phyloP scores from a whole-genome alignment of 2,329 filamentous ascomycete species.

The Dactylonectria estremocensis region DNA sequence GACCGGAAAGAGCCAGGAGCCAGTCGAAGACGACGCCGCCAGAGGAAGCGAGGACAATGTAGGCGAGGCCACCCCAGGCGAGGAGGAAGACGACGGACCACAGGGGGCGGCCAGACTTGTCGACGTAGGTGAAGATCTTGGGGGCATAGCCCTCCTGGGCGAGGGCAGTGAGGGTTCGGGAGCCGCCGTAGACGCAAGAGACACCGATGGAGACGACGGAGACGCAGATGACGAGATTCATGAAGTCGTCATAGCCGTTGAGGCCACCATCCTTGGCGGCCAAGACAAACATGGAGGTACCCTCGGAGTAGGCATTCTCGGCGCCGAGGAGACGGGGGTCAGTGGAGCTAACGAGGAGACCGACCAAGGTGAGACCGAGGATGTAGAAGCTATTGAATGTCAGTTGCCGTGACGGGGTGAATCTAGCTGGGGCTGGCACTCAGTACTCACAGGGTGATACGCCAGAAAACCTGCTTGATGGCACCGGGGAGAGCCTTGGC shows the following conservation, averaged over 20 bases:
- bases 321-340: conserved; percentile 60
- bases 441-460: conserved; percentile 62
- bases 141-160: conserved; percentile 71
- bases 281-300: conserved; percentile 67
- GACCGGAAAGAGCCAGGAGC: conserved; percentile 75
- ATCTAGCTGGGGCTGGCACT: conserved; percentile 27
- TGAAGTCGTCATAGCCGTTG: conserved; percentile 63
- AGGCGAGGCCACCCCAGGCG: conserved; percentile 64
- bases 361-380: conserved; percentile 64
- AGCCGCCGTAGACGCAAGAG: conserved; percentile 69
- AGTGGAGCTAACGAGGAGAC: conserved; percentile 60
- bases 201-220: conserved; percentile 70
- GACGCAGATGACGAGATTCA: conserved; percentile 69
- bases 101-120: conserved; percentile 67
- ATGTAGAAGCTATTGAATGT: conserved; percentile 58
- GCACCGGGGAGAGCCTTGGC: conserved; percentile 82
- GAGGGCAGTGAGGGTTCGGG: conserved; percentile 69
- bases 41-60: conserved; percentile 60
- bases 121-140: conserved; percentile 67
- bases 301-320: conserved; percentile 46
- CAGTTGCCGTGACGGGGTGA: conserved; percentile 30
- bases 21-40: conserved; percentile 73
- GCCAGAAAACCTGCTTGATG: conserved; percentile 80
- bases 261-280: conserved; percentile 65
- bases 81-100: conserved; percentile 62